These are phyloP conservation scores for Monilinia aucupariae DNA, from an alignment of 2,329 filamentous ascomycete species.

Conservation along the genomic window DNA sequence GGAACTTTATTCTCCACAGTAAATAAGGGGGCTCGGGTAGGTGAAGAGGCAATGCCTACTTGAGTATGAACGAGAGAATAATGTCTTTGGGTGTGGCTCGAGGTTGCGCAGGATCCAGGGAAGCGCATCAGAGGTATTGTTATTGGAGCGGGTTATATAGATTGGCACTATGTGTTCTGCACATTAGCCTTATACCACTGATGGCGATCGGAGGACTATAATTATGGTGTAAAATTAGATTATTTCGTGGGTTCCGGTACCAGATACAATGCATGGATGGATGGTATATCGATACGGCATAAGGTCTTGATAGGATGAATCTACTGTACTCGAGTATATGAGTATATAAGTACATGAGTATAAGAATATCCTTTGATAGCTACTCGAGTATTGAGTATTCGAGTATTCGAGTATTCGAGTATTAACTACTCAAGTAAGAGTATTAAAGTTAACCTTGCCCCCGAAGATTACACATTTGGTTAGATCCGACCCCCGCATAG, in stretches of 20 bases:
- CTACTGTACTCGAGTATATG: no score
- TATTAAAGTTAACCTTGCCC: no score
- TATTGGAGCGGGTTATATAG: constrained; percentile 5
- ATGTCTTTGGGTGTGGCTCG: background rate
- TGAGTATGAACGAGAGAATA: background rate
- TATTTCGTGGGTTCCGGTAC: background rate
- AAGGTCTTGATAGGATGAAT: no score
- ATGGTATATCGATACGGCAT: constrained; percentile 1
- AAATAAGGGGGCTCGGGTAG: constrained; percentile 39
- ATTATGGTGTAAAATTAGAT: constrained; percentile 13
- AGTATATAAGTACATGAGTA: no score
- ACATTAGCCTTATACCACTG: background rate
- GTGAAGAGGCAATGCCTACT: background rate
- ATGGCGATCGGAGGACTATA: background rate
- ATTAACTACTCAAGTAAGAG: no score
- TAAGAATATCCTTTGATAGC: no score
- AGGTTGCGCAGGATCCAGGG: background rate
- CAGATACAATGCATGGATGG: background rate
- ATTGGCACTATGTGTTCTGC: constrained; percentile 1
- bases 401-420: no score
- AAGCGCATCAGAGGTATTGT: background rate
- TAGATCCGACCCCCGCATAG: no score
- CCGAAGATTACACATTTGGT: no score
- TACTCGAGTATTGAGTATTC: no score
- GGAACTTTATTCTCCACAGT: constrained; percentile 84